phyloP scores from a whole-genome alignment of 176 grass and related monocot species.

The Puya raimondii region DNA sequence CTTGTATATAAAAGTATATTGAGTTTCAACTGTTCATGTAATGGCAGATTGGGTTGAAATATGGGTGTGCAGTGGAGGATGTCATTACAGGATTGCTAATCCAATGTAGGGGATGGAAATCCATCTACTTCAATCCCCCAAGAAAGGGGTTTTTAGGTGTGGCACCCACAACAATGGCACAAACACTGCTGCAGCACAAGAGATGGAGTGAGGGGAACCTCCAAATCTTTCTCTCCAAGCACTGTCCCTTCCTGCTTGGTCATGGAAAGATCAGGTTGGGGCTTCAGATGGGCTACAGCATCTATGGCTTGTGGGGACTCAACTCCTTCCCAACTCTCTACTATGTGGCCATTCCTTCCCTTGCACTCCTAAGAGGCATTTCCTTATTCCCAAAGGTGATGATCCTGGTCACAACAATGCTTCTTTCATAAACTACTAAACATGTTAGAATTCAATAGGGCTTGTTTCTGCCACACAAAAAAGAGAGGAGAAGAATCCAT shows the following conservation, averaged over 20 bases:
- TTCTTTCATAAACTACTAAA: background rate
- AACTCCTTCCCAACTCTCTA: slow-evolving; percentile 54
- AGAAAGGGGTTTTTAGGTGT: slow-evolving; percentile 57
- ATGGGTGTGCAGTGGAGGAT: slow-evolving; percentile 63
- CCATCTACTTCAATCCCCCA: slow-evolving; percentile 34
- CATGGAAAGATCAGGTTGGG: slow-evolving; percentile 43
- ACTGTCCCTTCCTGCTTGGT: slow-evolving; percentile 44
- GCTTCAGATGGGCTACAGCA: slow-evolving; percentile 53
- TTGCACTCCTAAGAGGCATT: slow-evolving; percentile 58
- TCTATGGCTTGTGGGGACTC: slow-evolving; percentile 48
- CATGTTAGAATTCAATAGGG: background rate
- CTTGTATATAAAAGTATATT: background rate
- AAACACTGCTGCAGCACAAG: slow-evolving; percentile 70
- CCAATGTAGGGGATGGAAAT: slow-evolving; percentile 75
- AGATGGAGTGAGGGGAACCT: slow-evolving; percentile 74
- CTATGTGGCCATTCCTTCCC: slow-evolving; percentile 51
- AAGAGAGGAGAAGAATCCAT: background rate
- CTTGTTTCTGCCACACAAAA: no score
- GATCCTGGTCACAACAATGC: background rate
- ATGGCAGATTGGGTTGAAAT: slow-evolving; percentile 75
- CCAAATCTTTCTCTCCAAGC: slow-evolving; percentile 46
- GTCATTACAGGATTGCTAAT: slow-evolving; percentile 60
- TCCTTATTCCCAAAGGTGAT: slow-evolving; percentile 61
- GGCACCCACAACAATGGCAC: slow-evolving; percentile 42
- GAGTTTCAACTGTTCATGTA: background rate